A percentile compares a stretch with the other conserved stretches of the same genome.
Conservation (phyloP, 2,329 filamentous ascomycete genomes). For the Paraphaeosphaeria minitans region DNA sequence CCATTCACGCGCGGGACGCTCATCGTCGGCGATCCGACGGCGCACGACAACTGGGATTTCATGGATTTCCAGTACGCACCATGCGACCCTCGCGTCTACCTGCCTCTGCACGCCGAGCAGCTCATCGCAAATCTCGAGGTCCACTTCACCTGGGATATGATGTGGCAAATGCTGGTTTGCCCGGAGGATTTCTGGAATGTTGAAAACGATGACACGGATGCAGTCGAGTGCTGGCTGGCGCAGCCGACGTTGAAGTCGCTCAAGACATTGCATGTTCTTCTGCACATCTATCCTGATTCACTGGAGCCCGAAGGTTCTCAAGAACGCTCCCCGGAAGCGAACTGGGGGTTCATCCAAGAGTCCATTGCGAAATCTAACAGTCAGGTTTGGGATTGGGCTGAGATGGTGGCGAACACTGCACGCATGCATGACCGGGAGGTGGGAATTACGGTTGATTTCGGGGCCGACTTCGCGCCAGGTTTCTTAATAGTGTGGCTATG, state of each 20-base stretch:
- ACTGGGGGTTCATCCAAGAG: not conserved
- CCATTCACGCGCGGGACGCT: not conserved
- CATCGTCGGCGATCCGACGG: not conserved
- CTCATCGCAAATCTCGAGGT: not conserved
- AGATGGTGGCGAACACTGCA: not conserved
- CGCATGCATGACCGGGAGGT: not conserved
- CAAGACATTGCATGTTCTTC: not conserved
- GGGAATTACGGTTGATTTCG: not conserved
- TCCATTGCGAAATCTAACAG: not conserved
- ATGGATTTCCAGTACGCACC: not conserved
- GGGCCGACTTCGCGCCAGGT: too few species aligned
- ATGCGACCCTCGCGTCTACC: not conserved
- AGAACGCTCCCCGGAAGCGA: not conserved
- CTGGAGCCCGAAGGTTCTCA: not conserved
- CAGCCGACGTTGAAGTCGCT: not conserved
- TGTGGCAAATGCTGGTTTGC: too few species aligned
- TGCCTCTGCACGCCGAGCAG: not conserved
- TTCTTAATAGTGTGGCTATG: too few species aligned
- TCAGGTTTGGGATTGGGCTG: not conserved
- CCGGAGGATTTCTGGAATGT: too few species aligned
- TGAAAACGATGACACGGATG: too few species aligned
- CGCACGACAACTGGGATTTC: not conserved
- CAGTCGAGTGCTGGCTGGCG: too few species aligned
- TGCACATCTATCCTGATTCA: not conserved
- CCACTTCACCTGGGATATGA: not conserved